Evolutionary conservation across 2,329 filamentous ascomycete species (phyloP).

Genomic region (Penicillium fuscoglaucum): DNA sequence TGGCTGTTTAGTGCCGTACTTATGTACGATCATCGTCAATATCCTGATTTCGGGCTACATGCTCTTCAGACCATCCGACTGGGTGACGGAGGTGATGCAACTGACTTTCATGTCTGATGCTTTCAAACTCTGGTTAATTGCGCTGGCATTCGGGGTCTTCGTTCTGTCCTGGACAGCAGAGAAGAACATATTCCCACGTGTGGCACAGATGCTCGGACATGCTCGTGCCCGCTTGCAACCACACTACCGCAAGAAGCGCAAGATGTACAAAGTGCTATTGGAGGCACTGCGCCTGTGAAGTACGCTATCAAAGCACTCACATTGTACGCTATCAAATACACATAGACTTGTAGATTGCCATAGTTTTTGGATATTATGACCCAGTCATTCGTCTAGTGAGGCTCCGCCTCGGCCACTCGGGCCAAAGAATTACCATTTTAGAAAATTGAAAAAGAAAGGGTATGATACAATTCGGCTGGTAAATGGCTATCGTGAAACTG

Average conservation of each 20-base stretch:
- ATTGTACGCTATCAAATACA: constrained; percentile 13
- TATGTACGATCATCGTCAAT: constrained; percentile 70
- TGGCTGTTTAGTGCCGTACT: constrained; percentile 68
- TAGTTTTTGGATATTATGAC: neutral
- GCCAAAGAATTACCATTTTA: neutral
- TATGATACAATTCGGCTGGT: constrained; percentile 27
- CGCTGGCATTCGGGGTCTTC: constrained; percentile 69
- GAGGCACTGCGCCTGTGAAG: constrained; percentile 59
- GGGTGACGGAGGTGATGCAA: constrained; percentile 76
- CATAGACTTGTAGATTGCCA: constrained; percentile 15
- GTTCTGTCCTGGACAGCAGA: constrained; percentile 70
- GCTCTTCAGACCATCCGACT: constrained; percentile 70
- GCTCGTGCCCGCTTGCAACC: constrained; percentile 58
- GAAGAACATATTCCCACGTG: constrained; percentile 64
- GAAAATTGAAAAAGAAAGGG: constrained; percentile 18
- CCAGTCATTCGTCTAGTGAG: neutral
- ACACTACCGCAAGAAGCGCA: constrained; percentile 70
- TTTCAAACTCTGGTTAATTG: constrained; percentile 73
- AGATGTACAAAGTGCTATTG: constrained; percentile 79
- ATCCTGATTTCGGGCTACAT: constrained; percentile 73
- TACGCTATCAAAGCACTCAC: neutral
- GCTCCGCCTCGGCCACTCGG: neutral
- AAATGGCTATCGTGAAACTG: constrained; percentile 7
- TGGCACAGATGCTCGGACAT: constrained; percentile 68
- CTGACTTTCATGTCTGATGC: constrained; percentile 71